Evolutionary conservation across 1,284 basidiomycete genomes (phyloP), one percentile per base, ranked within the genome.

Genomic region (Tilletia setariae): DNA sequence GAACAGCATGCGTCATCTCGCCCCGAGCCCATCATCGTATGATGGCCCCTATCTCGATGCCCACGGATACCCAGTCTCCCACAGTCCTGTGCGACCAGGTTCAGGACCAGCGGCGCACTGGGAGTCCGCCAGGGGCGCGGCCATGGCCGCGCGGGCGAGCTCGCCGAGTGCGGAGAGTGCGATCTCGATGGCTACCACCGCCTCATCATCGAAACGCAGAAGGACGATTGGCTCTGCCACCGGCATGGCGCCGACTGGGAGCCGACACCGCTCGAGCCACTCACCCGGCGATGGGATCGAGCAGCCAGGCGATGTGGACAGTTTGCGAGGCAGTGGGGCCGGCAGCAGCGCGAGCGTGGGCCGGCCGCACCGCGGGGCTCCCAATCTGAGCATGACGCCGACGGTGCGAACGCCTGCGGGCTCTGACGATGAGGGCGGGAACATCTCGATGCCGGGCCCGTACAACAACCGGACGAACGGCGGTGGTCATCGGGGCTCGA

Each of bases 131-230:
- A 47, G 68, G 7, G 64, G 68, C 16, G 30, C 66, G 44, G 44
- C 42, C n/a, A 35, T 40, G 32, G 65, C 13, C 63, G 72, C 15
- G 44, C 66, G 40, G n/a, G 46, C 13, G 16, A 63, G 46, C 28
- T 66, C 49, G 4, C 68, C 68, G 16, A 47, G 66, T 16, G 68
- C 56, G 15, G 66, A 67, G 32, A 53, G 47, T 23, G 63, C 16
- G 21, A 64, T 61, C 19, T 70, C 68, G 30, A 23, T 53, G 30
- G 53, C 63, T 8, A 70, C 66, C 6, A 61, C 68, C 19, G 67
- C 67, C 30, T 62, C 53, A 6, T 59, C 44, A 8, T 66, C 63
- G 19, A 68, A 68, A 25, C 61, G 66, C 11, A 47, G 69, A 44
- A 13, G 63, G 35, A 42, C 35, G 42, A 63, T 61, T 21, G 56